A percentile compares a stretch with the other conserved stretches of the same genome.
phyloP scores from a whole-genome alignment of 345 rosid genomes.

The Populus nigra region DNA sequence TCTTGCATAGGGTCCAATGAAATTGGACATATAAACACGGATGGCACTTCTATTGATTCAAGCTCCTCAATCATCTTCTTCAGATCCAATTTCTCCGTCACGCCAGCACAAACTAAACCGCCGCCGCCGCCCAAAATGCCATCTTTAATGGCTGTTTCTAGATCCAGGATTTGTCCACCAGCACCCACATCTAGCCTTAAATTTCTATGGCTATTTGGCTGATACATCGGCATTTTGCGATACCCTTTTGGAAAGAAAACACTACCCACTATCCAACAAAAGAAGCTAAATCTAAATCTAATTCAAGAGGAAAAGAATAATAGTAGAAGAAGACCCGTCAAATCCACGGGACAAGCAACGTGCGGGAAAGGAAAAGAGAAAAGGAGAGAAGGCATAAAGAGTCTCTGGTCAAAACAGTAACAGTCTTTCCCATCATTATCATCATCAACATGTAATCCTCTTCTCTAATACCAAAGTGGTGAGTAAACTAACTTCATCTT shows the following conservation, averaged over 20 bases:
- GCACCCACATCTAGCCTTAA: constrained; percentile 20
- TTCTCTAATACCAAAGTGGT: constrained; percentile 32
- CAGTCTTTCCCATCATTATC: constrained; percentile 7
- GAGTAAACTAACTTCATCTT: constrained; percentile 15
- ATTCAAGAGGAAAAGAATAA: background rate
- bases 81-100: constrained; percentile 55
- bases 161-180: constrained; percentile 60
- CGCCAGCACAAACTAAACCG: constrained; percentile 25
- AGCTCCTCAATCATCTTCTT: constrained; percentile 64
- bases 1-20: constrained; percentile 75
- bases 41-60: constrained; percentile 49
- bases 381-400: background rate
- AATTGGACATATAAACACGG: constrained; percentile 73
- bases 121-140: constrained; percentile 56
- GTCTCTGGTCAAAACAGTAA: constrained; percentile 22
- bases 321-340: constrained; percentile 8
- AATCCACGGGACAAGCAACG: constrained; percentile 29
- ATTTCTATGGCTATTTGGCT: constrained; percentile 41
- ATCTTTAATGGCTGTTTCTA: constrained; percentile 62
- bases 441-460: constrained; percentile 18
- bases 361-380: constrained; percentile 24
- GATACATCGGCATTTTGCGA: constrained; percentile 55
- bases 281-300: background rate
- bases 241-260: background rate
- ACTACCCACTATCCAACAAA: background rate